phyloP scores from a whole-genome alignment of 1,284 basidiomycete species.

The Ustilago trichophora region DNA sequence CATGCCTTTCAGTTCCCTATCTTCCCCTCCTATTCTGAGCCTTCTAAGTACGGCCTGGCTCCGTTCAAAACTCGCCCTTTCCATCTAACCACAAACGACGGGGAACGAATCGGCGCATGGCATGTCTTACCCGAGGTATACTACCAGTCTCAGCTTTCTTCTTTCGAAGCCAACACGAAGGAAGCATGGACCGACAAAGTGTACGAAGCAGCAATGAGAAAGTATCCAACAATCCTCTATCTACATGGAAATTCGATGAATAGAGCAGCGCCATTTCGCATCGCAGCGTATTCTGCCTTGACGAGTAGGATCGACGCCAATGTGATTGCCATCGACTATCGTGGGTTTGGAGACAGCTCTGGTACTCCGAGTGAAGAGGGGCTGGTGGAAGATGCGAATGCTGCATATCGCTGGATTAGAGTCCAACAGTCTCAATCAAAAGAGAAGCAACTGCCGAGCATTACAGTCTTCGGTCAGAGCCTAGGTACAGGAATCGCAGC shows the following conservation, averaged over 20 bases:
- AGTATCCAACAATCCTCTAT: slow-evolving; percentile 66
- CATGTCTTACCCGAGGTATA: slow-evolving; percentile 79
- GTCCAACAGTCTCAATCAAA: not conserved
- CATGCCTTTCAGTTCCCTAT: slow-evolving; percentile 49
- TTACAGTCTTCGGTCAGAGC: slow-evolving; percentile 81
- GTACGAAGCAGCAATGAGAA: slow-evolving; percentile 37
- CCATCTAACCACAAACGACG: slow-evolving; percentile 80
- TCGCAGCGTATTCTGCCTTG: slow-evolving; percentile 74
- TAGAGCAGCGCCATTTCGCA: slow-evolving; percentile 75
- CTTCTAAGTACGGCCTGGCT: slow-evolving; percentile 62
- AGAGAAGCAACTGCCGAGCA: too few relatives aligned
- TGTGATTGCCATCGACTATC: slow-evolving; percentile 85
- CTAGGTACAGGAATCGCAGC: slow-evolving; percentile 81
- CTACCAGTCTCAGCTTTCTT: slow-evolving; percentile 68
- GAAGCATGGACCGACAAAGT: slow-evolving; percentile 33
- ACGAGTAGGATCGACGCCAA: slow-evolving; percentile 76
- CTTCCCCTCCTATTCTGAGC: slow-evolving; percentile 24
- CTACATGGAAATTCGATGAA: slow-evolving; percentile 89
- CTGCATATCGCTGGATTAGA: slow-evolving; percentile 81
- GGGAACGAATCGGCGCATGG: slow-evolving; percentile 85
- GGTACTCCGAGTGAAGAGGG: slow-evolving; percentile 81
- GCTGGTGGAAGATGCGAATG: slow-evolving; percentile 77
- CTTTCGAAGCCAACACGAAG: slow-evolving; percentile 53
- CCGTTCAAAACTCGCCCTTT: slow-evolving; percentile 83
- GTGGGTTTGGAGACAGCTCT: slow-evolving; percentile 89